phyloP scores from a whole-genome alignment of 306 rosid genomes.

The Purshia tridentata region DNA sequence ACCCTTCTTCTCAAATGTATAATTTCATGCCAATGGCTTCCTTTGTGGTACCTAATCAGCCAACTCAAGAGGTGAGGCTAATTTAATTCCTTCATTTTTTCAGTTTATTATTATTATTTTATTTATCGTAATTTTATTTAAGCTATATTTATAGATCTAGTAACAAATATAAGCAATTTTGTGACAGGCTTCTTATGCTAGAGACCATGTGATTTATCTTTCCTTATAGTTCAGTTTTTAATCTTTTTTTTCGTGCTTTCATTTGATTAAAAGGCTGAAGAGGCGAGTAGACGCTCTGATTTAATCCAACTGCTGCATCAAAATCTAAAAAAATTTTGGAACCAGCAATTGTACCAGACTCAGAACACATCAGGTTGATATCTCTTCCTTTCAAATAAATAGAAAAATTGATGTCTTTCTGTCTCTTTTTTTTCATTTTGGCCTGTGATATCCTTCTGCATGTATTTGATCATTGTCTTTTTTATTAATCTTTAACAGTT shows the following conservation, averaged over 20 bases:
- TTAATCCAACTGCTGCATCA: constrained; percentile 18
- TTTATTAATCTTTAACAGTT: too few relatives aligned
- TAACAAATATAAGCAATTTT: too few relatives aligned
- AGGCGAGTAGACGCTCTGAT: neutral
- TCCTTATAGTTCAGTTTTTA: neutral
- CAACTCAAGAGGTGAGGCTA: constrained; percentile 1
- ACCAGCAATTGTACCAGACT: constrained; percentile 20
- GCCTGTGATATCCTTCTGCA: too few relatives aligned
- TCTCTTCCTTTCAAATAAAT: too few relatives aligned
- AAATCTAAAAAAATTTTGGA: constrained; percentile 26
- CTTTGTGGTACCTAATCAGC: neutral
- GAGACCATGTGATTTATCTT: too few relatives aligned
- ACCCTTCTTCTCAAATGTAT: neutral
- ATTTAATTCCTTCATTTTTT: neutral
- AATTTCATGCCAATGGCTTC: neutral
- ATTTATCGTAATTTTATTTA: too few relatives aligned
- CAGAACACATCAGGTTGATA: constrained; percentile 26
- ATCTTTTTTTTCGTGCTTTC: neutral
- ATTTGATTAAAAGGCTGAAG: constrained; percentile 4
- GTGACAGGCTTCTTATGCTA: too few relatives aligned
- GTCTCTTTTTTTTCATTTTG: too few relatives aligned
- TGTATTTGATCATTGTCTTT: too few relatives aligned
- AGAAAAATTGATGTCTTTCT: too few relatives aligned
- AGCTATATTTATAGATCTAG: too few relatives aligned
- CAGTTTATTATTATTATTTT: neutral